Evolutionary conservation across 768 basidiomycete species (phyloP).

Genomic region (Sarcomyxa edulis): DNA sequence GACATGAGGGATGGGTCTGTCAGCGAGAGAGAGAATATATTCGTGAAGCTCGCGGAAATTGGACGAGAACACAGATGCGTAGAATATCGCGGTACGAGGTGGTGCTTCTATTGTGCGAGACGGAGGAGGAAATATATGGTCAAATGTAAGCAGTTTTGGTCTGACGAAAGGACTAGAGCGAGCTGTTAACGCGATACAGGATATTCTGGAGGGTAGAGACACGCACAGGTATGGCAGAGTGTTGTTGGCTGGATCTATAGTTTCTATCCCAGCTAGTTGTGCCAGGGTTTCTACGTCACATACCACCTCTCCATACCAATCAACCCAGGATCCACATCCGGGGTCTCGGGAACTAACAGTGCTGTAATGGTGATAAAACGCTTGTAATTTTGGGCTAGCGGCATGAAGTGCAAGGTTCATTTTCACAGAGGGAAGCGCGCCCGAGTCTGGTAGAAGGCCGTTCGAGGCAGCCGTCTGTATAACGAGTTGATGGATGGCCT

Average conservation of each 20-base stretch:
- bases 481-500: conserved; percentile 49
- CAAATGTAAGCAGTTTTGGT: conserved; percentile 64
- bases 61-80: conserved; percentile 58
- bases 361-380: conserved; percentile 72
- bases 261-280: conserved; percentile 45
- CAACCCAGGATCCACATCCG: conserved; percentile 71
- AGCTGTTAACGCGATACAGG: neutral
- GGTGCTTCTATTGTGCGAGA: conserved; percentile 40
- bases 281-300: conserved; percentile 62
- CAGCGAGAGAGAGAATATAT: conserved; percentile 50
- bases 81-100: conserved; percentile 68
- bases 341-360: conserved; percentile 18
- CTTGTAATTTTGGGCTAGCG: conserved; percentile 76
- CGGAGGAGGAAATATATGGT: conserved; percentile 63
- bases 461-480: conserved; percentile 44
- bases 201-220: neutral
- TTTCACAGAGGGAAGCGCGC: conserved; percentile 52
- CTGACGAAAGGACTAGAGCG: conserved; percentile 23
- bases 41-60: conserved; percentile 71
- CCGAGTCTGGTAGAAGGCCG: conserved; percentile 44
- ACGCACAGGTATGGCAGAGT: conserved; percentile 22
- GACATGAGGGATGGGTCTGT: conserved; percentile 38
- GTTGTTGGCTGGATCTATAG: conserved; percentile 33
- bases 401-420: conserved; percentile 75
- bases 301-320: conserved; percentile 73